phyloP scores from a whole-genome alignment of 2,329 filamentous ascomycete species.

The Xylariaceae sp. region DNA sequence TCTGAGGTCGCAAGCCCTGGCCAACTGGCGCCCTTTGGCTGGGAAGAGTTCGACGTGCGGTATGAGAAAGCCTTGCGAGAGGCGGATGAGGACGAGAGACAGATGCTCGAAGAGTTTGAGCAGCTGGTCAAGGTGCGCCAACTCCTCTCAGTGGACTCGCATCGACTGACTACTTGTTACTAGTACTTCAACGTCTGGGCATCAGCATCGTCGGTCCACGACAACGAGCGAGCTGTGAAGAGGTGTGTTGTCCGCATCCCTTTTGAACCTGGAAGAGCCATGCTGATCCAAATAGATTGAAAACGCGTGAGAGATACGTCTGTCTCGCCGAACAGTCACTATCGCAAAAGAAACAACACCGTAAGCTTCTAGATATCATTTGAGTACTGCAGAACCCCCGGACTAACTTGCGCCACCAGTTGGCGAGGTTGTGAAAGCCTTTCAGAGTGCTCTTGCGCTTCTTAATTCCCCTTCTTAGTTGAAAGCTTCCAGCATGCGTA shows the following conservation, averaged over 20 bases:
- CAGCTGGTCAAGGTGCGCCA: constrained; percentile 57
- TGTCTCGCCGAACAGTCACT: constrained; percentile 66
- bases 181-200: constrained; percentile 81
- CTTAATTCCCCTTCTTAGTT: constrained; percentile 37
- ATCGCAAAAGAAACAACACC: constrained; percentile 71
- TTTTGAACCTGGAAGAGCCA: too few relatives aligned
- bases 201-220: constrained; percentile 62
- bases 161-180: constrained; percentile 2
- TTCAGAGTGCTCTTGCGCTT: constrained; percentile 56
- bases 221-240: constrained; percentile 72
- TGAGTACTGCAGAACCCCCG: constrained; percentile 14
- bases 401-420: constrained; percentile 32
- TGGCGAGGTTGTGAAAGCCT: constrained; percentile 55
- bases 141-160: not conserved
- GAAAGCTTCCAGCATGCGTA: too few relatives aligned
- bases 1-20: constrained; percentile 40
- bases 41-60: constrained; percentile 66
- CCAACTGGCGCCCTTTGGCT: constrained; percentile 59
- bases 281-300: constrained; percentile 64
- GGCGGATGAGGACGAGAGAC: constrained; percentile 57
- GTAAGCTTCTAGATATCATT: constrained; percentile 45
- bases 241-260: too few relatives aligned
- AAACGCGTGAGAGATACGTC: constrained; percentile 73
- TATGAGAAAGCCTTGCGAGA: constrained; percentile 63
- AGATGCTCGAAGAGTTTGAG: constrained; percentile 62